Evolutionary conservation across 163 green algal species (phyloP).

Genomic region (Volvox carteri): DNA sequence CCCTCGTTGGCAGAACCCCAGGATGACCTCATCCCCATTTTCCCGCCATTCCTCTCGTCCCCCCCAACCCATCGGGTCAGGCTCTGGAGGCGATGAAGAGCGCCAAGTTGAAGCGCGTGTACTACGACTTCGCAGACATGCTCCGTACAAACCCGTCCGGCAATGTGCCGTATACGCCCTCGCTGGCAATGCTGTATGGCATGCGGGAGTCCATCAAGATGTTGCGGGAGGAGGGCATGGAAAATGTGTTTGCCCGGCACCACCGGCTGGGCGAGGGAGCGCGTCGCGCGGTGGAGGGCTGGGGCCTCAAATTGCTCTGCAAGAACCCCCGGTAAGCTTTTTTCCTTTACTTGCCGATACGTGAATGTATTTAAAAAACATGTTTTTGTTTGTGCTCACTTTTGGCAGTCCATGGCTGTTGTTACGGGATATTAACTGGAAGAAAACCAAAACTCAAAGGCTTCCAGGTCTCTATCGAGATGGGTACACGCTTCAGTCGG

Average conservation of each 20-base stretch:
- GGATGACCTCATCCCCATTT: too few relatives aligned
- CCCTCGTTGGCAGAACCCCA: too few relatives aligned
- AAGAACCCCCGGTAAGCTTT: conserved; percentile 80
- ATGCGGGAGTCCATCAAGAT: conserved; percentile 84
- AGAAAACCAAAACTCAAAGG: too few relatives aligned
- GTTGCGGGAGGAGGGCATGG: conserved; percentile 86
- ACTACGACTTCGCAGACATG: conserved; percentile 94
- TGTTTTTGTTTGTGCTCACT: too few relatives aligned
- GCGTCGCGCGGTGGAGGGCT: conserved; percentile 89
- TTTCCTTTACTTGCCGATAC: too few relatives aligned
- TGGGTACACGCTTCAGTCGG: too few relatives aligned
- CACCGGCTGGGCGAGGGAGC: conserved; percentile 93
- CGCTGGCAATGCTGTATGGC: conserved; percentile 94
- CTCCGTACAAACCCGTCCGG: conserved; percentile 87
- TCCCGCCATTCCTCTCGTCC: neutral
- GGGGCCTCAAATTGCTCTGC: conserved; percentile 95
- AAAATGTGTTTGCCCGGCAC: conserved; percentile 92
- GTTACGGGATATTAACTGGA: too few relatives aligned
- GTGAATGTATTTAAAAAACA: too few relatives aligned
- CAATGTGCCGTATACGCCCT: conserved; percentile 92
- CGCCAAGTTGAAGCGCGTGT: conserved; percentile 86
- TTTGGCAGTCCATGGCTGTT: too few relatives aligned
- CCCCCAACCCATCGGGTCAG: conserved; percentile 56
- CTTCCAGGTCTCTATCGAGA: too few relatives aligned
- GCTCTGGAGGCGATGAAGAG: conserved; percentile 84